A percentile compares a stretch with the other conserved stretches of the same genome.
Evolutionary conservation across 2,329 filamentous ascomycete species (phyloP).

Genomic region (Xylariomycetidae sp.): DNA sequence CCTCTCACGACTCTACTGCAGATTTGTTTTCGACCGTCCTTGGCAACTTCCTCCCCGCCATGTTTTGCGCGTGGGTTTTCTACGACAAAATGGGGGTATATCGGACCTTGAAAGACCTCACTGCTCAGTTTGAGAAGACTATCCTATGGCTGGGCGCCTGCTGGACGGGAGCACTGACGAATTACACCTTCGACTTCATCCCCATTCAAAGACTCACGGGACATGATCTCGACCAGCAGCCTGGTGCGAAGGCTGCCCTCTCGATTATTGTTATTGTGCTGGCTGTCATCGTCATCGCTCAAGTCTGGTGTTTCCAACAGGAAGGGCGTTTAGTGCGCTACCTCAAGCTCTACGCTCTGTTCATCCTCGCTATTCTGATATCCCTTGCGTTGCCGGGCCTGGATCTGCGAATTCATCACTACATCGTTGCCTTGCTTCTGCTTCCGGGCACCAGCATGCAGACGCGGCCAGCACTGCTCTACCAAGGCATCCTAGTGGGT

Average conservation of each 20-base stretch:
- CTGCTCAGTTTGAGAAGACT: conserved; percentile 83
- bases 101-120: conserved; percentile 64
- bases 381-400: conserved; percentile 69
- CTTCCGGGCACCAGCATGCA: conserved; percentile 86
- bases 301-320: conserved; percentile 80
- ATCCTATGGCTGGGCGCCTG: conserved; percentile 83
- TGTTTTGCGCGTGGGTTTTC: conserved; percentile 81
- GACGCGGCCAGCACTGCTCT: conserved; percentile 75
- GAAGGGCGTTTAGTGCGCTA: conserved; percentile 76
- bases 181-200: conserved; percentile 92
- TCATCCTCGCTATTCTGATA: conserved; percentile 61
- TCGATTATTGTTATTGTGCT: conserved; percentile 70
- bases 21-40: conserved; percentile 71
- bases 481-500: conserved; percentile 83
- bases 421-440: conserved; percentile 80
- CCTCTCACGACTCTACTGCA: conserved; percentile 59
- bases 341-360: conserved; percentile 68
- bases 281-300: conserved; percentile 60
- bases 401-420: conserved; percentile 83
- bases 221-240: conserved; percentile 83
- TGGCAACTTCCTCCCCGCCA: conserved; percentile 78
- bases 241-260: conserved; percentile 78
- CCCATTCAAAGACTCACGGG: conserved; percentile 88
- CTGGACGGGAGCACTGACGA: conserved; percentile 88
- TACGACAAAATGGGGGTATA: conserved; percentile 76